phyloP scores from a whole-genome alignment of 495 filamentous ascomycete species.

The Xylaria longipes region DNA sequence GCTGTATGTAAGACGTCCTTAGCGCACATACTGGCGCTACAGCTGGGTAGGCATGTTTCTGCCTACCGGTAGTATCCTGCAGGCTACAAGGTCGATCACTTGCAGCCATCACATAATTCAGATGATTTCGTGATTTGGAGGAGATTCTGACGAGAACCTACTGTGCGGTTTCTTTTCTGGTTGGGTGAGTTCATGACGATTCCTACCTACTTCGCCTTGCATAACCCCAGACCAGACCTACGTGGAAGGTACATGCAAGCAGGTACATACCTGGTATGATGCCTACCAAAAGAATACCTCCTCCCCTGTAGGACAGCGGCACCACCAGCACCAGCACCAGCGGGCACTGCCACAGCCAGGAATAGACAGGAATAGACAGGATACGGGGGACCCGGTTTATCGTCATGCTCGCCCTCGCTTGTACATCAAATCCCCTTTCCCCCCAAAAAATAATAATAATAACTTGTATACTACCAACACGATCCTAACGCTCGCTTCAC shows the following conservation, averaged over 20 bases:
- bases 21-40: neutral
- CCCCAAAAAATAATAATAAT: slow-evolving; percentile 8
- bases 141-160: neutral
- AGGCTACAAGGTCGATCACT: neutral
- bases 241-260: too few species aligned
- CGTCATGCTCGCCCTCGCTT: slow-evolving; percentile 23
- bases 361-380: slow-evolving; percentile 19
- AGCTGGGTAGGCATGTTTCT: neutral
- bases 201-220: too few species aligned
- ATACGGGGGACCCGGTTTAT: slow-evolving; percentile 23
- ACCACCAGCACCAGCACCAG: slow-evolving; percentile 4
- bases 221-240: too few species aligned
- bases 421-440: slow-evolving; percentile 19
- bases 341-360: slow-evolving; percentile 26
- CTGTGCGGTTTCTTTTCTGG: neutral
- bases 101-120: neutral
- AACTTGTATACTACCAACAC: slow-evolving; percentile 8
- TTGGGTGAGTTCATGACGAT: neutral
- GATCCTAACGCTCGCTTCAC: slow-evolving; percentile 12
- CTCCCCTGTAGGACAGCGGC: neutral
- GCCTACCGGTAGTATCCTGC: neutral
- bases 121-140: neutral
- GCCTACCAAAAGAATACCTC: too few species aligned
- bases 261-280: too few species aligned
- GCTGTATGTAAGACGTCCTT: neutral